A percentile compares a stretch with the other conserved stretches of the same genome.
phyloP scores from a whole-genome alignment of 2,329 filamentous ascomycete genomes.

The Diplodia sapinea region DNA sequence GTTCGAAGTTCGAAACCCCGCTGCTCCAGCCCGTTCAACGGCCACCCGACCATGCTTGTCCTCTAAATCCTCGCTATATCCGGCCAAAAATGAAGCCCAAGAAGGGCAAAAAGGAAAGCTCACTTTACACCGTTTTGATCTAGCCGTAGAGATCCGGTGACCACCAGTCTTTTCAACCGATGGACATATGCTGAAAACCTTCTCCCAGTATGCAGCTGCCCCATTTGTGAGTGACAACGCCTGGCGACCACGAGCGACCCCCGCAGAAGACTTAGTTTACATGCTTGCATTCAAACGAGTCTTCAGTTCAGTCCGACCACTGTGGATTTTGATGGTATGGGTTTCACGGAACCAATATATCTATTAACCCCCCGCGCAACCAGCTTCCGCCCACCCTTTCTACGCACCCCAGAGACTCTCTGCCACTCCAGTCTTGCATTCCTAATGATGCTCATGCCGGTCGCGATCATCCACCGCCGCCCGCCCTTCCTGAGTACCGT shows the following conservation, averaged over 20 bases:
- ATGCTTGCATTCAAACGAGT: background rate
- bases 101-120: background rate
- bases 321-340: background rate
- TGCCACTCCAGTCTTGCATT: no score
- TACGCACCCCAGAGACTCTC: background rate
- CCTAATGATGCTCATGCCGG: no score
- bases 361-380: background rate
- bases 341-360: background rate
- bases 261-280: background rate
- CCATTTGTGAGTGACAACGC: background rate
- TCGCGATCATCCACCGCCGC: no score
- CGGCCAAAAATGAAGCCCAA: background rate
- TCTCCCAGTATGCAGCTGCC: background rate
- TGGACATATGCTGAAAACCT: background rate
- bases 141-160: background rate
- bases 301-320: slow-evolving; percentile 1
- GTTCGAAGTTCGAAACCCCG: no score
- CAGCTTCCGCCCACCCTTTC: background rate
- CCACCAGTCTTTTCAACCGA: background rate
- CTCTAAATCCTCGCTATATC: background rate
- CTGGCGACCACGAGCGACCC: background rate
- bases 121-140: background rate
- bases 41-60: no score
- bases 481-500: no score
- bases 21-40: no score